Percentiles rank a stretch among this genome's conserved stretches.
Conservation (phyloP, 331 rosid genomes). For the Rhamnella rubrinervis region DNA sequence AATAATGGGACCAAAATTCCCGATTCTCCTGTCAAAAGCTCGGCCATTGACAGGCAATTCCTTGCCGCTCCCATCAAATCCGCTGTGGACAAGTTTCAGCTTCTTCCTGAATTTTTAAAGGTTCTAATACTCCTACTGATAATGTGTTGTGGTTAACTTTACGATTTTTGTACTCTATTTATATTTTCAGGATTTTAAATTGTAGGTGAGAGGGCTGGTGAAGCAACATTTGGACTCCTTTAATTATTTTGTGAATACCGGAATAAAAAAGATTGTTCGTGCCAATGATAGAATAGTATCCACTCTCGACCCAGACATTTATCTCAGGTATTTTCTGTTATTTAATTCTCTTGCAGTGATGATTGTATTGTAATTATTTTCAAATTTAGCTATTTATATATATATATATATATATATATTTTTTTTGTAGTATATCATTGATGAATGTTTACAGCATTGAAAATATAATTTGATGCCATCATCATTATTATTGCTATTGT, state of each 20-base stretch:
- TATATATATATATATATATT: not conserved
- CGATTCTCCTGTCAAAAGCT: constrained; percentile 7
- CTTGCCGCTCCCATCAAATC: constrained; percentile 77
- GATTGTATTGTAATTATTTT: no score
- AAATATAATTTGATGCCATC: no score
- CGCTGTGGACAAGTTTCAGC: constrained; percentile 76
- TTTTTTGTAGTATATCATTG: no score
- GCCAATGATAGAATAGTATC: constrained; percentile 56
- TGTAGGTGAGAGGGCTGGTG: constrained; percentile 83
- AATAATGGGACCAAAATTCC: constrained; percentile 25
- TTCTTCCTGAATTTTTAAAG: constrained; percentile 87
- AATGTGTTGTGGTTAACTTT: not conserved
- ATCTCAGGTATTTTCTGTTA: constrained; percentile 42
- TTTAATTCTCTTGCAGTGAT: not conserved
- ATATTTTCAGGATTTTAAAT: not conserved
- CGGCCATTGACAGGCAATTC: constrained; percentile 52
- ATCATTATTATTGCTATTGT: no score
- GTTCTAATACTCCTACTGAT: constrained; percentile 23
- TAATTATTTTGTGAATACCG: constrained; percentile 71
- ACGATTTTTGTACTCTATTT: not conserved
- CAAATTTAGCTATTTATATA: not conserved
- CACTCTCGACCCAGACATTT: constrained; percentile 42
- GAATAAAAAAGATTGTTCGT: constrained; percentile 69
- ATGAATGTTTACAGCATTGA: no score
- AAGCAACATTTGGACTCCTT: constrained; percentile 92